Base-by-base conservation (phyloP, 2,329 filamentous ascomycete species). In the Xylariaceae sp. region DNA sequence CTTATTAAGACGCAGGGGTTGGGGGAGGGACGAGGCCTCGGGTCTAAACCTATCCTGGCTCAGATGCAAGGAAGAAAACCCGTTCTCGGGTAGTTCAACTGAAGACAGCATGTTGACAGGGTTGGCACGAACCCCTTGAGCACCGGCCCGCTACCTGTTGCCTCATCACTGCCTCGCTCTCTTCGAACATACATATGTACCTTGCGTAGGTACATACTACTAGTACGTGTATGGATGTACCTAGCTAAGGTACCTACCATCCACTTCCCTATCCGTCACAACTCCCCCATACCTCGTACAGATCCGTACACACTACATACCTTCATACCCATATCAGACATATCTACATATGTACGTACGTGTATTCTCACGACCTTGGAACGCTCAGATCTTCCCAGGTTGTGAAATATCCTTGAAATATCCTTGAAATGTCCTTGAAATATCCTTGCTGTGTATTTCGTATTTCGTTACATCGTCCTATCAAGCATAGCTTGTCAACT, bases 51-150 rank as follows among this genome's bases (percentile, higher is more conserved):
- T 37, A 12, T 37, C 14, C 32, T 37, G 32, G 32, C 32, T 37
- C 32, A 16, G 6, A 3, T 37, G 32, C 32, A 48, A 52, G 54
- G 50, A 51, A 46, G 14, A 53, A 46, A 49, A 9, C 42, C 52
- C 44, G 19, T 52, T 56, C 56, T 55, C 54, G 57, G 57, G 46
- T 47, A 57, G 47, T 53, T 49, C 41, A 37, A 45, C 14, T 29
- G 26, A 5, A 6, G 26, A n/a, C 10, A 29, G 5, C 26, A 10
- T 6, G 26, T 29, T 29, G 49, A 50, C 57, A 62, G 50, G 60
- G 60, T 50, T 62, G 57, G 60, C 60, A 62, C 57, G 57, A 57
- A 62, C 60, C 46, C n/a, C 48, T 56, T 50, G 54, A 18, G 45
- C 52, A 59, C 52, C 23, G 55, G 52, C 47, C 55, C 56, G 59